Percentiles rank a stretch among this genome's conserved stretches.
These are phyloP conservation scores for Debaryomycetaceae sp. DNA, from an alignment of 1,139 yeast genomes.

Conservation along the genomic window DNA sequence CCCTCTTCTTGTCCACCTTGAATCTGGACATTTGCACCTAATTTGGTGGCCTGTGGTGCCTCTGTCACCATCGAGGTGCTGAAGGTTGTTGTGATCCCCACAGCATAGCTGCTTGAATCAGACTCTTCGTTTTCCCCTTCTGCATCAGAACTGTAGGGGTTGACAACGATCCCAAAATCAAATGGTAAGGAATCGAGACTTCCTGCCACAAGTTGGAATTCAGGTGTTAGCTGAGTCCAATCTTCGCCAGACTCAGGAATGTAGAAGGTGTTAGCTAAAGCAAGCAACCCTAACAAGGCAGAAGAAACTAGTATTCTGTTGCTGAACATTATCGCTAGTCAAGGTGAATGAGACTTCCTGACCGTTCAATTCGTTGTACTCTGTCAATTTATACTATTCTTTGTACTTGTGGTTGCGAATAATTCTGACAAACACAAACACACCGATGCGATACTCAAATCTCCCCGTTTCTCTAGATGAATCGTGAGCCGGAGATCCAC, in stretches of 20 bases:
- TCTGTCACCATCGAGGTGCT: constrained; percentile 18
- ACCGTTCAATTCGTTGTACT: not conserved
- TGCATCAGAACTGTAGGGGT: constrained; percentile 17
- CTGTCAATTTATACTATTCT: not conserved
- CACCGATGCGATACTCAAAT: no score
- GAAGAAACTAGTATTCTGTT: not conserved
- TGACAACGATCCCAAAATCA: constrained; percentile 34
- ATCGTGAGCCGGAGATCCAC: no score
- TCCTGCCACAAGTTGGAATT: constrained; percentile 13
- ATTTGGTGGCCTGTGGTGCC: constrained; percentile 17
- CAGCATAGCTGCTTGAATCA: constrained; percentile 2
- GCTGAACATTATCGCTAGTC: not conserved
- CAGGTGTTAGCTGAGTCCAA: constrained; percentile 32
- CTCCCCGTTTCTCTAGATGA: no score
- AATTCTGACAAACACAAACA: not conserved
- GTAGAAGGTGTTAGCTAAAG: constrained; percentile 11
- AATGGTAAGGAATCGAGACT: constrained; percentile 26
- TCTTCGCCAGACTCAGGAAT: constrained; percentile 33
- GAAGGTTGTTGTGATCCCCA: constrained; percentile 8
- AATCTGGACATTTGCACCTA: constrained; percentile 22
- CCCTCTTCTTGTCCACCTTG: constrained; percentile 32
- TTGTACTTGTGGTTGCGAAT: constrained; percentile 1
- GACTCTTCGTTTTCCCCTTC: constrained; percentile 15
- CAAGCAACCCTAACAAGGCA: not conserved
- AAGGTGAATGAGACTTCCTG: not conserved